Base-by-base conservation (phyloP, 1,139 yeast species). In the Blastobotrys buckinghamii region DNA sequence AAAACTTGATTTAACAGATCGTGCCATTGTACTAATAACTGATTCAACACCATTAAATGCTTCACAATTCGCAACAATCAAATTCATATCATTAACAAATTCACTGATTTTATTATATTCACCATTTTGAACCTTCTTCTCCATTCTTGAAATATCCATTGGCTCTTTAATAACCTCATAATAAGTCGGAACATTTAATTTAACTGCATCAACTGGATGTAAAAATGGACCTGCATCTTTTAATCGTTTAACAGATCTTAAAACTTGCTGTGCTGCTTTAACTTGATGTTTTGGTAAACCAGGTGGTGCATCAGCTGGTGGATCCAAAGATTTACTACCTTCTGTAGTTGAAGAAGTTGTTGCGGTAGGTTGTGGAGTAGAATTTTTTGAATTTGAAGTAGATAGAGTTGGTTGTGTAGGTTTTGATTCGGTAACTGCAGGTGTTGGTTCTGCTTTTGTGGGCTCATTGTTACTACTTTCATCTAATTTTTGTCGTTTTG, bases 101-200 rank as follows among this genome's bases (percentile, higher is more conserved):
- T 82, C 82, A 51, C 77, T 75, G 9, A 89, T 81, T 6, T 78
- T 74, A 53, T 76, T 82, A 66, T 90, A 92, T 2, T 89, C 92
- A 61, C 80, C 78, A 12, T 68, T 78, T 45, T 65, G 73, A 43
- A 90, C 69, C 66, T 90, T 92, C 58, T 78, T 78, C 66, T 94
- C 98, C 58, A 92, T 86, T 2, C 97, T 89, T 6, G 90, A 78
- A 44, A 92, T 73, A 66, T 90, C 97, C 97, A 94, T 92, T 37
- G 99, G 99, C 57, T 85, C 74, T 54, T 78, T 77, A 59, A 94
- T 81, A 60, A 80, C 81, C 61, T 88, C 88, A 65, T 83, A 87
- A 66, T 92, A 92, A 52, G 86, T 81, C 2, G 98, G 99, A 51
- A 94, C 85, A 61, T 90, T 89, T 55, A 89, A 77, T 63, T 87